Evolutionary conservation across 352 stramenopile genomes (phyloP).

Genomic region (Detonula confervacea): DNA sequence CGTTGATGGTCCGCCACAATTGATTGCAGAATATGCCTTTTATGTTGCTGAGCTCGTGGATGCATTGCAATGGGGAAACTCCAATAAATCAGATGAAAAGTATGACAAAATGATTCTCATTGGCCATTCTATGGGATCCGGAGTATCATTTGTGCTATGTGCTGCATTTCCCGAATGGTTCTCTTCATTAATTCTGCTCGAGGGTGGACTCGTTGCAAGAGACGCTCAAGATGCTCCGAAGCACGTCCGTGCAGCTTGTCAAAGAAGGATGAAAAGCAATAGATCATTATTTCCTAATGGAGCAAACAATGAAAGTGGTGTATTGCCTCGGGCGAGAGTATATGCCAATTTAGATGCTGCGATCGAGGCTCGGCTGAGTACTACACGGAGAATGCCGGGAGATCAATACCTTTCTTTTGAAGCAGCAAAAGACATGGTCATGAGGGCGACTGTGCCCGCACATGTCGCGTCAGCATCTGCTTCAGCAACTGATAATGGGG

Average conservation of each 20-base stretch:
- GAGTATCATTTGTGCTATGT: slow-evolving; percentile 59
- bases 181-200: slow-evolving; percentile 63
- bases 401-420: slow-evolving; percentile 77
- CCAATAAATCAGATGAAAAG: not conserved
- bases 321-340: slow-evolving; percentile 10
- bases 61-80: slow-evolving; percentile 63
- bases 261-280: slow-evolving; percentile 52
- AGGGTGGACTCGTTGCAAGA: slow-evolving; percentile 60
- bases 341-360: slow-evolving; percentile 64
- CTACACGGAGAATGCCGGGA: slow-evolving; percentile 66
- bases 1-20: slow-evolving; percentile 60
- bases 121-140: slow-evolving; percentile 81
- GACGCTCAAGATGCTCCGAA: slow-evolving; percentile 47
- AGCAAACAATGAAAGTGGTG: slow-evolving; percentile 3
- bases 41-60: slow-evolving; percentile 75
- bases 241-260: slow-evolving; percentile 59
- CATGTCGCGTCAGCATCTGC: not conserved
- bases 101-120: slow-evolving; percentile 62
- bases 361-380: slow-evolving; percentile 54
- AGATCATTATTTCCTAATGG: slow-evolving; percentile 37
- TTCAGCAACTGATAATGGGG: slow-evolving; percentile 1
- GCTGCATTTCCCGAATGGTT: slow-evolving; percentile 75
- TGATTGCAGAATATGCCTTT: slow-evolving; percentile 70
- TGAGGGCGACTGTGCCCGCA: slow-evolving; percentile 49
- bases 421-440: slow-evolving; percentile 67